A percentile compares a stretch with the other conserved stretches of the same genome.
These are phyloP conservation scores for Martensiomyces pterosporus DNA, from an alignment of 192 early-diverging fungal genomes.

Conservation along the genomic window DNA sequence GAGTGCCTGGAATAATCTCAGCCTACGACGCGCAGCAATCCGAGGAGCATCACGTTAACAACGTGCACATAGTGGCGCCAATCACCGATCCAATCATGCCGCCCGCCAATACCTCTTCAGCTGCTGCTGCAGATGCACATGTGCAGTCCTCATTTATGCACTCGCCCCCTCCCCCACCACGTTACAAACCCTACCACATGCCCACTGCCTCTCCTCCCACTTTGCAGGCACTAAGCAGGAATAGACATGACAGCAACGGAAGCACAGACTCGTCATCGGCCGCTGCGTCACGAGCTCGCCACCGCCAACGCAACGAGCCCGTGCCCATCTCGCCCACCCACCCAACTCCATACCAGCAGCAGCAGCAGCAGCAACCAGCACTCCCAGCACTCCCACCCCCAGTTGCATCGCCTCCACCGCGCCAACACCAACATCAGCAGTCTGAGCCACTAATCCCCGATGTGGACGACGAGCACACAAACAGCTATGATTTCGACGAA, in stretches of 20 bases:
- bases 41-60: slow-evolving; percentile 6
- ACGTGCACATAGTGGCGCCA: slow-evolving; percentile 39
- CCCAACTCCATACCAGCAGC: no score
- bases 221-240: no score
- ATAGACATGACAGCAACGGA: no score
- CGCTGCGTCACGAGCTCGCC: no score
- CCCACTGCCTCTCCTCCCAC: slow-evolving; percentile 12
- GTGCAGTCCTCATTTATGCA: slow-evolving; percentile 45
- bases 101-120: slow-evolving; percentile 14
- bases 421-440: slow-evolving; percentile 3
- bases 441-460: slow-evolving; percentile 1
- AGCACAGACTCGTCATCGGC: no score
- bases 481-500: slow-evolving; percentile 22
- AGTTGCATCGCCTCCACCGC: slow-evolving; percentile 1
- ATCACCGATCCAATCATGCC: slow-evolving; percentile 17
- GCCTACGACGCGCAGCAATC: slow-evolving; percentile 2
- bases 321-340: no score
- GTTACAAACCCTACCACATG: slow-evolving; percentile 46
- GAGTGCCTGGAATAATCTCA: no score
- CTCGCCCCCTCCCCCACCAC: slow-evolving; percentile 31
- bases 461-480: slow-evolving; percentile 20
- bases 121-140: slow-evolving; percentile 24
- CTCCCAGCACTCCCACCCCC: no score
- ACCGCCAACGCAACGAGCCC: no score
- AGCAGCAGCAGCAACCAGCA: no score